phyloP scores from a whole-genome alignment of 345 rosid genomes.

The Hibiscus tridactylites region DNA sequence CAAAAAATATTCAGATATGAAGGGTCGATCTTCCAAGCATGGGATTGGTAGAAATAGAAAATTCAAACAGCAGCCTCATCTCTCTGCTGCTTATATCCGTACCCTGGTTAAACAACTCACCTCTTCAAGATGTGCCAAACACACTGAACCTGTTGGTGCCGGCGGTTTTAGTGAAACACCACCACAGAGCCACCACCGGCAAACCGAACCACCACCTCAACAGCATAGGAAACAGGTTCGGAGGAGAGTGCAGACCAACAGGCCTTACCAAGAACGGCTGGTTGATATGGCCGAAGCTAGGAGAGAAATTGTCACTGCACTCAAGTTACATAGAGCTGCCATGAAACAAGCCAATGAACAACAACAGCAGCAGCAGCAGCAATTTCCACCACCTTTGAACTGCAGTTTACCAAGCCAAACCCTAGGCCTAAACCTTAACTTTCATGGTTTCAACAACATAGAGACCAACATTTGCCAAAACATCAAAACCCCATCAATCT shows the following conservation, averaged over 20 bases:
- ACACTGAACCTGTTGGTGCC: slow-evolving; percentile 19
- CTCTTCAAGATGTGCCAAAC: slow-evolving; percentile 45
- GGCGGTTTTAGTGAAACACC: slow-evolving; percentile 21
- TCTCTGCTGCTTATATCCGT: slow-evolving; percentile 68
- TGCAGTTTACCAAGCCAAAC: slow-evolving; percentile 51
- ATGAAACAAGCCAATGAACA: slow-evolving; percentile 73
- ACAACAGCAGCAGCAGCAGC: slow-evolving; percentile 26
- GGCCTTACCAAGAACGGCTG: slow-evolving; percentile 92
- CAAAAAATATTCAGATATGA: slow-evolving; percentile 21
- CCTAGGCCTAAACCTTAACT: slow-evolving; percentile 70
- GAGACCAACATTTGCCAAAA: slow-evolving; percentile 41
- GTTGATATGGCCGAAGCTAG: slow-evolving; percentile 99
- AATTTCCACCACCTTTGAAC: slow-evolving; percentile 28
- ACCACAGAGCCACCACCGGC: slow-evolving; percentile 16
- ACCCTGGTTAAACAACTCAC: slow-evolving; percentile 67
- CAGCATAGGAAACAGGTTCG: slow-evolving; percentile 81
- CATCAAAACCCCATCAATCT: slow-evolving; percentile 27
- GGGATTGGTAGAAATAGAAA: slow-evolving; percentile 26
- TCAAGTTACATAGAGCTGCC: slow-evolving; percentile 85
- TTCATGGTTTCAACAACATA: slow-evolving; percentile 65
- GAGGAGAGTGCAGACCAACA: slow-evolving; percentile 84
- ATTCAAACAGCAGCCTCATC: slow-evolving; percentile 33
- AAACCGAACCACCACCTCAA: slow-evolving; percentile 34
- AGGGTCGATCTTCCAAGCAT: slow-evolving; percentile 38
- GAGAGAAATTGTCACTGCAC: slow-evolving; percentile 86